Evolutionary conservation across 2,329 filamentous ascomycete species (phyloP).

Genomic region (Pseudogymnoascus sp.): DNA sequence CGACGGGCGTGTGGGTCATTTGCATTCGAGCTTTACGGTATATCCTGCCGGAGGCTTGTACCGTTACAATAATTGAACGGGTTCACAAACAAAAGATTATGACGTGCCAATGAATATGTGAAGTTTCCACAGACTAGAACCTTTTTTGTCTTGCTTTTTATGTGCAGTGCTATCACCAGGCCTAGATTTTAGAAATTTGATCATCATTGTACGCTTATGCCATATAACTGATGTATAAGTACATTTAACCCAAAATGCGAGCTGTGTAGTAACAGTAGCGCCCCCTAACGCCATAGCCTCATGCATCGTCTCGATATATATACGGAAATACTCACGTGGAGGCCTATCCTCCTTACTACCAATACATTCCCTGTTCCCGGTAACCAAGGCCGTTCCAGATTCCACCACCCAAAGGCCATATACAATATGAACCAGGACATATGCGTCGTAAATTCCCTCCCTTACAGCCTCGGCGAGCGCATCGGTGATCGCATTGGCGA

Average conservation of each 20-base stretch:
- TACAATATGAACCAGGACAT: constrained; percentile 1
- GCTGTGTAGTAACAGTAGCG: not conserved
- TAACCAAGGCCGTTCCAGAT: constrained; percentile 7
- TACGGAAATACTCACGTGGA: constrained; percentile 4
- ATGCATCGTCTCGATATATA: constrained; percentile 8
- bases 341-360: not conserved
- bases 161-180: not conserved
- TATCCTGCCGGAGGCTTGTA: constrained; percentile 27
- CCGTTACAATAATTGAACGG: constrained; percentile 23
- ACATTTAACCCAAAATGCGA: constrained; percentile 6
- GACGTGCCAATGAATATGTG: constrained; percentile 29
- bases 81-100: constrained; percentile 17
- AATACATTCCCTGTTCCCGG: constrained; percentile 1
- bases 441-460: not conserved
- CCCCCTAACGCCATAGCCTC: constrained; percentile 8
- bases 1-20: constrained; percentile 28
- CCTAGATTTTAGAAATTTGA: constrained; percentile 8
- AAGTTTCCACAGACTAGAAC: constrained; percentile 26
- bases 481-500: not conserved
- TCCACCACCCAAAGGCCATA: constrained; percentile 2
- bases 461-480: constrained; percentile 5
- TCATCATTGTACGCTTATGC: constrained; percentile 6
- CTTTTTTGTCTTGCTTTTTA: constrained; percentile 3
- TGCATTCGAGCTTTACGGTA: constrained; percentile 25
- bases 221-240: constrained; percentile 1